Conservation (phyloP, 202 grass and related monocot species). For the Brachypodium distachyon region DNA sequence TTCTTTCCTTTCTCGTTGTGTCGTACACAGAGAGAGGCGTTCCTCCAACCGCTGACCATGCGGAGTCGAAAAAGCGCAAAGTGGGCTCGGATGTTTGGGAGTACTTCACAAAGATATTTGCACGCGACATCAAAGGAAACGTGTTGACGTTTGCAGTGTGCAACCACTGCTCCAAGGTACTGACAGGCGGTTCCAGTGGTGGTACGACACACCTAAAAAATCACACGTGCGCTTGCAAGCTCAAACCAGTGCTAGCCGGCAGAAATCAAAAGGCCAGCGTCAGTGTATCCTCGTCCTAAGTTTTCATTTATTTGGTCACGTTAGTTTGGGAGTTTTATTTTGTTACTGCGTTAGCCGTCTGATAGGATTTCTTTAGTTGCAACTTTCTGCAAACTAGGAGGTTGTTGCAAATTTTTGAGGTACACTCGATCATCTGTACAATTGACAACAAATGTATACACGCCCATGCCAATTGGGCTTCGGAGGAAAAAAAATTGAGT, state of each 20-base stretch:
- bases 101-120: not conserved
- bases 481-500: too few species aligned
- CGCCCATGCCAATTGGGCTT: too few species aligned
- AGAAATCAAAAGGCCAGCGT: not conserved
- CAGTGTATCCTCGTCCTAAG: too few species aligned
- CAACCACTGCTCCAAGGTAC: not conserved
- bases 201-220: not conserved
- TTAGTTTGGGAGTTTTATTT: too few species aligned
- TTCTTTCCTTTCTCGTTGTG: not conserved
- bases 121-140: not conserved
- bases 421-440: too few species aligned
- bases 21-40: not conserved
- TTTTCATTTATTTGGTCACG: too few species aligned
- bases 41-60: not conserved
- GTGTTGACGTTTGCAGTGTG: not conserved
- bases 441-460: too few species aligned
- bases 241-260: not conserved
- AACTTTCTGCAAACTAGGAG: too few species aligned
- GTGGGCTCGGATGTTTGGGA: not conserved
- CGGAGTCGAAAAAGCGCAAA: not conserved
- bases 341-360: too few species aligned
- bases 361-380: too few species aligned
- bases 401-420: too few species aligned
- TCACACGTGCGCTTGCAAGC: not conserved
- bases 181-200: not conserved